phyloP scores from a whole-genome alignment of 306 rosid species.

The Heteromeles arbutifolia region DNA sequence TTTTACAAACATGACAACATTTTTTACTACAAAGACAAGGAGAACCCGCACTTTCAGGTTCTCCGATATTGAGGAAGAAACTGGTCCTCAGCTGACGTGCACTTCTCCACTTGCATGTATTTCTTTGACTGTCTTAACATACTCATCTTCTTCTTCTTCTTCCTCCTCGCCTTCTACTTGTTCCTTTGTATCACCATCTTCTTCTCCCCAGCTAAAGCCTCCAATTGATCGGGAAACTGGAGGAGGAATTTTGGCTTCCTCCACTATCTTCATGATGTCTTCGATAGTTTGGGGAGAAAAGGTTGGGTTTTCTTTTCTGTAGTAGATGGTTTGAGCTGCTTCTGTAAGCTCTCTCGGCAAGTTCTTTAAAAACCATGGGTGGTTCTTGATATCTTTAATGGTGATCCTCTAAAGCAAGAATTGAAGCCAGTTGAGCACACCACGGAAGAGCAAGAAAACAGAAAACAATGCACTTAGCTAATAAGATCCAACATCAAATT shows the following conservation, averaged over 20 bases:
- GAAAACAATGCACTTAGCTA: not conserved
- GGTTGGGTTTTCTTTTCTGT: conserved; percentile 69
- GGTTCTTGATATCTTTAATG: conserved; percentile 72
- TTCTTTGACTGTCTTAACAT: conserved; percentile 68
- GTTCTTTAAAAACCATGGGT: conserved; percentile 80
- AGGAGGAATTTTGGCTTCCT: conserved; percentile 59
- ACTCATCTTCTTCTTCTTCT: conserved; percentile 64
- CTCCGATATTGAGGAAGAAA: conserved; percentile 14
- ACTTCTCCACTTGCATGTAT: conserved; percentile 69
- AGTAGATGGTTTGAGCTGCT: conserved; percentile 61
- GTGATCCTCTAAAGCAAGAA: conserved; percentile 55
- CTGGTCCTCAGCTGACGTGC: conserved; percentile 26
- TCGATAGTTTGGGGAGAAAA: conserved; percentile 62
- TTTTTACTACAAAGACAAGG: conserved; percentile 19
- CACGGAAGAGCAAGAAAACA: not conserved
- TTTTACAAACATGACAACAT: conserved; percentile 32
- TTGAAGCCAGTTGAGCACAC: conserved; percentile 17
- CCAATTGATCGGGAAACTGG: conserved; percentile 47
- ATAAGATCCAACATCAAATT: not conserved
- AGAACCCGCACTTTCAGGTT: conserved; percentile 37
- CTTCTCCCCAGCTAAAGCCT: conserved; percentile 76
- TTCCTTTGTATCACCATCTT: conserved; percentile 41
- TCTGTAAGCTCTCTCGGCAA: conserved; percentile 83
- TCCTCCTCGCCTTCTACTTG: conserved; percentile 26
- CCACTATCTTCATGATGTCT: conserved; percentile 73